Percentiles rank a stretch among this genome's conserved stretches.
These are phyloP conservation scores for Trichoderma pleuroti DNA, from an alignment of 2,329 filamentous ascomycete genomes.

Conservation along the genomic window DNA sequence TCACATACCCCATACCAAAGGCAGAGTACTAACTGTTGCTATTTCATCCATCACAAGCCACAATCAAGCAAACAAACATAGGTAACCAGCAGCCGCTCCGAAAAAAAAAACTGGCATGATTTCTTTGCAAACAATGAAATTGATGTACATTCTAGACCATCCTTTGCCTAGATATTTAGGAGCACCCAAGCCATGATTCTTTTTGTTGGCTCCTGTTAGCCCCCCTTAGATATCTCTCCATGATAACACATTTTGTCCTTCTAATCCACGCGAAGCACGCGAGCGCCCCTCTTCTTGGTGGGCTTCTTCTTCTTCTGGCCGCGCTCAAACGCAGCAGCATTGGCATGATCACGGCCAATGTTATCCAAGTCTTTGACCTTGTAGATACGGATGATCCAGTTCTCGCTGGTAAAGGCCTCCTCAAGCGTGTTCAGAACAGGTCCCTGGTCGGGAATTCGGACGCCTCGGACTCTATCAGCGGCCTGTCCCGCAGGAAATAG, in stretches of 20 bases:
- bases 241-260: conserved; percentile 18
- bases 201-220: conserved; percentile 19
- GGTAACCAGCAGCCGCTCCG: neutral
- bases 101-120: neutral
- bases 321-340: conserved; percentile 66
- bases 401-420: conserved; percentile 97
- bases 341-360: conserved; percentile 79
- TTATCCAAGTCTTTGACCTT: conserved; percentile 99
- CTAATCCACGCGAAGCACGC: conserved; percentile 70
- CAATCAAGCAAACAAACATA: neutral
- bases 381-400: conserved; percentile 99
- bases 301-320: conserved; percentile 82
- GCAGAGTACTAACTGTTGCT: too few species aligned
- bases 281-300: conserved; percentile 67
- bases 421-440: conserved; percentile 86
- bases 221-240: conserved; percentile 15
- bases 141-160: conserved; percentile 38
- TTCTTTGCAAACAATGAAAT: conserved; percentile 29
- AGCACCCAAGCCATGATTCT: conserved; percentile 24
- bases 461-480: conserved; percentile 80
- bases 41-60: neutral
- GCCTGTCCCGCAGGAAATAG: conserved; percentile 92
- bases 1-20: too few species aligned
- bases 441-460: conserved; percentile 74
- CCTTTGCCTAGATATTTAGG: conserved; percentile 33